Percentiles rank a stretch among this genome's conserved stretches.
These are phyloP conservation scores for Myxozyma geophila DNA, from an alignment of 805 yeast species.

Conservation along the genomic window DNA sequence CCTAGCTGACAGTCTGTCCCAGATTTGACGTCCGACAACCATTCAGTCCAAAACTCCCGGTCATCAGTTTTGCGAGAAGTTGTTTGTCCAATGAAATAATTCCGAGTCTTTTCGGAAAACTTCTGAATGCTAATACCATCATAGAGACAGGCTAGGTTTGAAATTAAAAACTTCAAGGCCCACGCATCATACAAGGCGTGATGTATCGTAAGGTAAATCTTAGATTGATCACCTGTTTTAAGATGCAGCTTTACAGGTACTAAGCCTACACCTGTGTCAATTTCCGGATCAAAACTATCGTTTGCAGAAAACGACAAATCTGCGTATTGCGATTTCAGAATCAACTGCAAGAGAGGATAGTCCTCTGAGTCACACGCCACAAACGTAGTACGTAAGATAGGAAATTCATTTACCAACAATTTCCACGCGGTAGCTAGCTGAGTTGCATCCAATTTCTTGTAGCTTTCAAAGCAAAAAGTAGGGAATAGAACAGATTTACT, in stretches of 20 bases:
- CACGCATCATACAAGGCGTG: conserved; percentile 42
- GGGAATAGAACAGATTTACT: conserved; percentile 14
- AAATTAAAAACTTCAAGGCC: conserved; percentile 32
- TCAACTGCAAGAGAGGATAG: conserved; percentile 34
- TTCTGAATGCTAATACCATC: not conserved
- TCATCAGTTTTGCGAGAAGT: not conserved
- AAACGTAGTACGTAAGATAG: conserved; percentile 36
- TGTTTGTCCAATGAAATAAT: not conserved
- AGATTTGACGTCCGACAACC: not conserved
- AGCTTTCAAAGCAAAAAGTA: conserved; percentile 22
- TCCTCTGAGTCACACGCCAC: conserved; percentile 7
- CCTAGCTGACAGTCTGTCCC: not conserved
- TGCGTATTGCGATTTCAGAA: not conserved
- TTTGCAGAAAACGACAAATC: not conserved
- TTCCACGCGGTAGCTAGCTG: conserved; percentile 30
- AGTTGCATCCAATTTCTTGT: conserved; percentile 7
- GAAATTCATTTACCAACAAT: conserved; percentile 8
- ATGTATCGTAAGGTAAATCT: conserved; percentile 34
- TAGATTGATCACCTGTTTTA: not conserved
- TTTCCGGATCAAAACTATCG: not conserved
- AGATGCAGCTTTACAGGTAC: conserved; percentile 24
- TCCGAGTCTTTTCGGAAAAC: not conserved
- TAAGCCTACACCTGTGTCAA: not conserved
- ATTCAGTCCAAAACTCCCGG: conserved; percentile 1
- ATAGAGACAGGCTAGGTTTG: conserved; percentile 18